A percentile compares a stretch with the other conserved stretches of the same genome.
Conservation (phyloP, 2,329 filamentous ascomycete genomes). For the Neobulgaria alba region DNA sequence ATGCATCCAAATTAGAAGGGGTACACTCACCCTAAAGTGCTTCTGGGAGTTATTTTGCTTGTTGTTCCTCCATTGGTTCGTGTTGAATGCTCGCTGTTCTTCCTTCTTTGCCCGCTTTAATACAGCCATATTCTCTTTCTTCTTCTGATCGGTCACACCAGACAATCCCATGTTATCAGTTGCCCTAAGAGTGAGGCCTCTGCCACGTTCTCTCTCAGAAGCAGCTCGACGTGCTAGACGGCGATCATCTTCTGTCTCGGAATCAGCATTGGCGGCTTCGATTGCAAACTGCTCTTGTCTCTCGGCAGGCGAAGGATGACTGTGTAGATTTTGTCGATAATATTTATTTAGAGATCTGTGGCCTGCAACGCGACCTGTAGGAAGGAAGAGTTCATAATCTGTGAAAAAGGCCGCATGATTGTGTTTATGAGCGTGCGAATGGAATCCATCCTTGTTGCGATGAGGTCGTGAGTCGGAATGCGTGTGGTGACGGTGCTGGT, state of each 20-base stretch:
- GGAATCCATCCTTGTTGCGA: slow-evolving; percentile 67
- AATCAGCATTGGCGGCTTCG: slow-evolving; percentile 37
- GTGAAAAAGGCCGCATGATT: slow-evolving; percentile 73
- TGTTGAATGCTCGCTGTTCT: slow-evolving; percentile 51
- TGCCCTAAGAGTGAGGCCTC: slow-evolving; percentile 55
- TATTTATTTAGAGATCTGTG: slow-evolving; percentile 83
- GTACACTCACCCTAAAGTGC: slow-evolving; percentile 51
- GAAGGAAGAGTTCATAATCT: slow-evolving; percentile 89
- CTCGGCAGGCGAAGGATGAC: slow-evolving; percentile 72
- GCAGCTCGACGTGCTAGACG: slow-evolving; percentile 28
- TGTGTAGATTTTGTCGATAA: slow-evolving; percentile 85
- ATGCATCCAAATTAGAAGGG: not conserved
- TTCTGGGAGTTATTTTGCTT: slow-evolving; percentile 60
- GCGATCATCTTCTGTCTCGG: slow-evolving; percentile 34
- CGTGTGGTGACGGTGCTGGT: slow-evolving; percentile 68
- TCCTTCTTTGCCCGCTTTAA: slow-evolving; percentile 63
- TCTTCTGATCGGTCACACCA: slow-evolving; percentile 69
- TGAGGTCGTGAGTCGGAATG: slow-evolving; percentile 63
- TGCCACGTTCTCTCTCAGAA: slow-evolving; percentile 37
- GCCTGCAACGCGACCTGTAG: slow-evolving; percentile 79
- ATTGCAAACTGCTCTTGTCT: slow-evolving; percentile 59
- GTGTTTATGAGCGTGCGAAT: slow-evolving; percentile 74
- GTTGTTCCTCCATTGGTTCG: slow-evolving; percentile 62
- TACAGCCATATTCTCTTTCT: slow-evolving; percentile 53
- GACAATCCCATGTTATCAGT: slow-evolving; percentile 70